phyloP scores from a whole-genome alignment of 352 stramenopile species.

The Globisporangium uncinulatum region DNA sequence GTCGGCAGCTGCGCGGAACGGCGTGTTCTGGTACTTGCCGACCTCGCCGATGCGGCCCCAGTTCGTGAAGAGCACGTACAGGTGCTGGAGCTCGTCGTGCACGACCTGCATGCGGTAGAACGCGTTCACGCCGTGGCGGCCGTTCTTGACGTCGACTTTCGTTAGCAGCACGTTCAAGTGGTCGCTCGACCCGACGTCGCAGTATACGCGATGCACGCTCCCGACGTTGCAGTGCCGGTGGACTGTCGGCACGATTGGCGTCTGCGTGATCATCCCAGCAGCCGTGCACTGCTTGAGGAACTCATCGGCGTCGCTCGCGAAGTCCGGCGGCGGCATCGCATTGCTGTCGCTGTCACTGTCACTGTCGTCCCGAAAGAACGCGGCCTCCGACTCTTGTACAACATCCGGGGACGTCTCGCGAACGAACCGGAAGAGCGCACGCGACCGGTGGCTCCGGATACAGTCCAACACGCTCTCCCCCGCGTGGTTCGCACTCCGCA shows the following conservation, averaged over 20 bases:
- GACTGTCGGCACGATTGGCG: slow-evolving; percentile 31
- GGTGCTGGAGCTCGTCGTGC: slow-evolving; percentile 56
- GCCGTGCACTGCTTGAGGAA: slow-evolving; percentile 49
- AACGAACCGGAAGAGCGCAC: slow-evolving; percentile 47
- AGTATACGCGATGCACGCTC: slow-evolving; percentile 35
- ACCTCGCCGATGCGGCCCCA: slow-evolving; percentile 69
- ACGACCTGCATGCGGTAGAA: slow-evolving; percentile 74
- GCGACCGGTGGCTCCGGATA: slow-evolving; percentile 39
- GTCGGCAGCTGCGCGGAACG: slow-evolving; percentile 48
- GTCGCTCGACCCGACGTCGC: slow-evolving; percentile 17
- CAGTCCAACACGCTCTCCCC: slow-evolving; percentile 50
- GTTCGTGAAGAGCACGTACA: slow-evolving; percentile 78
- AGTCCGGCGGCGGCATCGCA: slow-evolving; percentile 36
- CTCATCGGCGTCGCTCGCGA: slow-evolving; percentile 33
- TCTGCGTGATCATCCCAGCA: slow-evolving; percentile 47
- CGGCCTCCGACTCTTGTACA: slow-evolving; percentile 17
- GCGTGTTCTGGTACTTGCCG: slow-evolving; percentile 75
- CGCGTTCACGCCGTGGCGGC: slow-evolving; percentile 63
- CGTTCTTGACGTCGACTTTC: slow-evolving; percentile 74
- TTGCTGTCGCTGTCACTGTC: slow-evolving; percentile 16
- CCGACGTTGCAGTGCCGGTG: slow-evolving; percentile 57
- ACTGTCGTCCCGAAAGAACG: slow-evolving; percentile 21
- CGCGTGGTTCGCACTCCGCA: slow-evolving; percentile 23
- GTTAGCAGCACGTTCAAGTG: slow-evolving; percentile 55
- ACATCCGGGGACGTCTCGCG: slow-evolving; percentile 26